Conservation (phyloP, 768 basidiomycete genomes). For the Dioszegia hungarica region DNA sequence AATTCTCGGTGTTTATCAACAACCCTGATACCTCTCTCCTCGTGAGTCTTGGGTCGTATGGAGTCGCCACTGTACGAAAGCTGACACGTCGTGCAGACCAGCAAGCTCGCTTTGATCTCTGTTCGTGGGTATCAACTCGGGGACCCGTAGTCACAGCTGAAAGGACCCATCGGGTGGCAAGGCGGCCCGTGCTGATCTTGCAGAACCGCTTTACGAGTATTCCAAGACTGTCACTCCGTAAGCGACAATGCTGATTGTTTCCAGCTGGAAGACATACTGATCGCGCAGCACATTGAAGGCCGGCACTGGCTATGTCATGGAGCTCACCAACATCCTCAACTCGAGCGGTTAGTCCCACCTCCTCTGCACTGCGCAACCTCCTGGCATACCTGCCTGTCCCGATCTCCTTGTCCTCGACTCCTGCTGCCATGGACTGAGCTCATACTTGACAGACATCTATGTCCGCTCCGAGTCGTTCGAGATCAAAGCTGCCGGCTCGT, state of each 20-base stretch:
- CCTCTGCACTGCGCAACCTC: neutral
- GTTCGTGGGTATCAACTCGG: constrained; percentile 10
- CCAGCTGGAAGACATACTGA: neutral
- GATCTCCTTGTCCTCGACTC: neutral
- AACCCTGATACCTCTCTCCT: constrained; percentile 27
- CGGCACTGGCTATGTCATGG: constrained; percentile 33
- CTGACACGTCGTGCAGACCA: constrained; percentile 11
- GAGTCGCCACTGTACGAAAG: neutral
- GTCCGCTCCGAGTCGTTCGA: constrained; percentile 45
- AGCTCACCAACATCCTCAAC: constrained; percentile 44
- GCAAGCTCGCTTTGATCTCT: constrained; percentile 26
- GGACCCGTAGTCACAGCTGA: neutral
- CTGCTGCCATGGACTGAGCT: no score
- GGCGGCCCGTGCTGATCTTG: neutral
- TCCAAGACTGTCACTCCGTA: constrained; percentile 40
- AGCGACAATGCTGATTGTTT: constrained; percentile 5
- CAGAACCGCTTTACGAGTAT: constrained; percentile 18
- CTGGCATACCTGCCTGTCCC: neutral
- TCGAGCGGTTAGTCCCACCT: constrained; percentile 27
- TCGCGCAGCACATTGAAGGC: constrained; percentile 1
- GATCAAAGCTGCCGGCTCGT: constrained; percentile 43
- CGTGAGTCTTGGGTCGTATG: constrained; percentile 19
- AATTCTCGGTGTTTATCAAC: constrained; percentile 43
- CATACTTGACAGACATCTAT: constrained; percentile 37
- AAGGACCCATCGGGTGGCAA: neutral